Percentiles rank a stretch among this genome's conserved stretches.
These are phyloP conservation scores for Lobulomyces angularis DNA, from an alignment of 192 early-diverging fungal genomes.

Conservation along the genomic window DNA sequence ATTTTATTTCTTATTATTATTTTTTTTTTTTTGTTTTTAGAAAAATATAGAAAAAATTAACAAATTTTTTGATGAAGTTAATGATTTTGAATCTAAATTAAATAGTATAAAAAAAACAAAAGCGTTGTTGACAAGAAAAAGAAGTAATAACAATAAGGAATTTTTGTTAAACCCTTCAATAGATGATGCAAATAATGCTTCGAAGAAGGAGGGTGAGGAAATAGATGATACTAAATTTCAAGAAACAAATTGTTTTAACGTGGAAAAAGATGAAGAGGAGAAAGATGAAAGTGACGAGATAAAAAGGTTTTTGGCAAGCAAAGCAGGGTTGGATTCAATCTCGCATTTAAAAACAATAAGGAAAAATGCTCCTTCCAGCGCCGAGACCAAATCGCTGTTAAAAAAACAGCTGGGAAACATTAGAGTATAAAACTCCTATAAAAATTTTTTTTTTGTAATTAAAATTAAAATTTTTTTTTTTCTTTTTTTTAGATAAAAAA, in stretches of 20 bases:
- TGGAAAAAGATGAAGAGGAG: not conserved
- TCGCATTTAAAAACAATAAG: conserved; percentile 25
- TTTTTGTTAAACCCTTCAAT: no score
- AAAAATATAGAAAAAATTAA: no score
- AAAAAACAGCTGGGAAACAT: conserved; percentile 32
- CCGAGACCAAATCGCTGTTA: conserved; percentile 13
- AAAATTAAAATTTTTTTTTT: not conserved
- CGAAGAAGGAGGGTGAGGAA: no score
- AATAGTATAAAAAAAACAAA: no score
- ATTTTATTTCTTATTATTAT: no score
- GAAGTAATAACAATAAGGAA: no score
- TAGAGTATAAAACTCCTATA: conserved; percentile 12
- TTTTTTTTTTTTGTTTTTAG: no score
- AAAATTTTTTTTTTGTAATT: not conserved
- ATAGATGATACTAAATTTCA: no score
- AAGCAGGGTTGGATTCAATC: conserved; percentile 21
- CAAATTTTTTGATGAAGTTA: no score
- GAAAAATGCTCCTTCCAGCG: conserved; percentile 5
- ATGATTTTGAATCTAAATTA: no score
- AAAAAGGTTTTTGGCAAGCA: conserved; percentile 17
- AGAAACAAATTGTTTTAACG: not conserved
- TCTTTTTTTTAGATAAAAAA: conserved; percentile 21
- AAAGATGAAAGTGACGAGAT: conserved; percentile 4
- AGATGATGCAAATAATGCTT: no score
- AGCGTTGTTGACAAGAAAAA: no score